These are phyloP conservation scores for Cladosporium sp. DNA, from an alignment of 2,329 filamentous ascomycete genomes.

Conservation along the genomic window DNA sequence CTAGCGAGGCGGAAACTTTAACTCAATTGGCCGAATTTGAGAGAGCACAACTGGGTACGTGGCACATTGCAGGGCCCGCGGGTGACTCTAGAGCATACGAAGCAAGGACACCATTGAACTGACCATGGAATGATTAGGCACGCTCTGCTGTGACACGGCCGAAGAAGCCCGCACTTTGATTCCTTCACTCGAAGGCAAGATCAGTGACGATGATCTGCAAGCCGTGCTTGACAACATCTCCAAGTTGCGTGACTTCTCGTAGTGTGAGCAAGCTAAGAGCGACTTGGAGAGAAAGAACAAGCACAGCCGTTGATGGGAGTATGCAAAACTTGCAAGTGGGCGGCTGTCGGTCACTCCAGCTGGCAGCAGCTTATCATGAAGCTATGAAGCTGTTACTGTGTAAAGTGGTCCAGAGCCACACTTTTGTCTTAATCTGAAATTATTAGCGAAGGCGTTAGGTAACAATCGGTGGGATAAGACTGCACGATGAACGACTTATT, in stretches of 20 bases:
- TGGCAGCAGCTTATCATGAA: not conserved
- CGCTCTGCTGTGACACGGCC: constrained; percentile 83
- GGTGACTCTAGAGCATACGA: not conserved
- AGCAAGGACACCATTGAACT: not conserved
- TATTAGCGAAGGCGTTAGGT: constrained; percentile 8
- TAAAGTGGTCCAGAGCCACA: not conserved
- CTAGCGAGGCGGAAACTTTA: constrained; percentile 62
- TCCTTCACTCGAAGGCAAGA: constrained; percentile 83
- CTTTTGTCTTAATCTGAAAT: not conserved
- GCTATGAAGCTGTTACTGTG: not conserved
- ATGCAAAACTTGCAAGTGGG: no score
- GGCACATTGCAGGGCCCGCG: not conserved
- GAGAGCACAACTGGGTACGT: constrained; percentile 79
- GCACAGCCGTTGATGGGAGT: not conserved
- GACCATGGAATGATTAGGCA: constrained; percentile 55
- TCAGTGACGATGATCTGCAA: constrained; percentile 82
- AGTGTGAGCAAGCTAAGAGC: not conserved
- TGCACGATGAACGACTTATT: not conserved
- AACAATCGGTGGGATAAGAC: not conserved
- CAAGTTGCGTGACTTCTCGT: constrained; percentile 58
- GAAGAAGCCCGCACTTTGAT: constrained; percentile 97
- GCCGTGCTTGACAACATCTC: constrained; percentile 86
- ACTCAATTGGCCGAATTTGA: constrained; percentile 67
- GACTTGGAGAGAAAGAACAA: not conserved
- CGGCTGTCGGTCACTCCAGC: no score